Evolutionary conservation across 2,329 filamentous ascomycete species (phyloP), one percentile per base, ranked within the genome.

Genomic region (Talaromyces islandicus): DNA sequence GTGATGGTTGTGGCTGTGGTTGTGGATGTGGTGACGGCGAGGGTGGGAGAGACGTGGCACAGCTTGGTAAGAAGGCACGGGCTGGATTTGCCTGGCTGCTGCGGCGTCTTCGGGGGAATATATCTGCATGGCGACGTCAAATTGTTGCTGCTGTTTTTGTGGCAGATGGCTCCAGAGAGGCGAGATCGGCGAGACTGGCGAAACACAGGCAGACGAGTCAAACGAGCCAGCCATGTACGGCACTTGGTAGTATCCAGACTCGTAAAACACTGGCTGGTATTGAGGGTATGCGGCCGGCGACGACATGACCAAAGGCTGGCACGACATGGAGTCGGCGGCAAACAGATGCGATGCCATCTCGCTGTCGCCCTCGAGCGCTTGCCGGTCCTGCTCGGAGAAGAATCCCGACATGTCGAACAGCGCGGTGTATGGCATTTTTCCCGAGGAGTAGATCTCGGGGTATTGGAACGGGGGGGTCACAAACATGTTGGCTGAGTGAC

Each of bases 361-460:
- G 25, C 27, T 29, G 41, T 50, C 55, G n/a, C 27, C 59, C 14
- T 54, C 50, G 27, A 58, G 51, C 10, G 32, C 56, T 48, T 27
- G 30, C 12, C 57, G 46, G 32, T 54, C 54, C 24, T 58, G 48
- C 32, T 61, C 57, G 14, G 59, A 48, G n/a, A 57, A 52, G 27
- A 61, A 54, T 25, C 41, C 30, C 7, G 60, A 53, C 51, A 50
- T 41, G 24, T 59, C 56, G 21, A 48, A 35, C 19, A 57, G 19
- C 43, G 19, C 43, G n/a, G n/a, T 54, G 29, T 59, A 48, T 7
- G 38, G n/a, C n/a, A 38, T 32, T 19, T 50, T 30, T 17, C 21
- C 24, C 1, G 25, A 24, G 14, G 25, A 27, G 56, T 46, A 51
- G 12, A 38, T 7, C 24, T 55, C 53, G 2, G 53, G n/a, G 17